phyloP scores from a whole-genome alignment of 495 filamentous ascomycete species.

The Umbilicaria muhlenbergii region DNA sequence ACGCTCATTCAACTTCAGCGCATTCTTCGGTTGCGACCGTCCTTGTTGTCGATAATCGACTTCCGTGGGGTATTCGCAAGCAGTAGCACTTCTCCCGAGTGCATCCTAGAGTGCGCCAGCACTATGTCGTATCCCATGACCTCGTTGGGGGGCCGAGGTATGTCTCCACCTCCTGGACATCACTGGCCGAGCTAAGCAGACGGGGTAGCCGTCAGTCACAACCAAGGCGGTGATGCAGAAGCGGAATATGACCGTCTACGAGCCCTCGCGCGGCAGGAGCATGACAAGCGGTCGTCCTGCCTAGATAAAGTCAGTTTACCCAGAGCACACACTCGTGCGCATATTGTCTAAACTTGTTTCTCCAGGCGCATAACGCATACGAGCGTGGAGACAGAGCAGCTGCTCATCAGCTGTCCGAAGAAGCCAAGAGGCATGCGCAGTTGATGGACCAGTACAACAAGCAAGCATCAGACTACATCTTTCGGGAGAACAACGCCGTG shows the following conservation, averaged over 20 bases:
- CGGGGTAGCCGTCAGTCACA: slow-evolving; percentile 68
- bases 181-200: slow-evolving; percentile 1
- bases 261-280: slow-evolving; percentile 64
- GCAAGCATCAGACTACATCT: slow-evolving; percentile 85
- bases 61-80: too few species aligned
- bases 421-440: slow-evolving; percentile 68
- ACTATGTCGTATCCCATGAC: slow-evolving; percentile 48
- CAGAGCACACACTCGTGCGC: background rate
- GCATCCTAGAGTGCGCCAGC: background rate
- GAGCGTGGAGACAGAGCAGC: slow-evolving; percentile 56
- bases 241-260: slow-evolving; percentile 87
- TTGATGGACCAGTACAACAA: slow-evolving; percentile 71
- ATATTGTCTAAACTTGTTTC: background rate
- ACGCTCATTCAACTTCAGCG: too few species aligned
- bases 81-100: too few species aligned
- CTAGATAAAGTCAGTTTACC: slow-evolving; percentile 43
- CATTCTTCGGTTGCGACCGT: too few species aligned
- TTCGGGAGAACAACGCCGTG: slow-evolving; percentile 74
- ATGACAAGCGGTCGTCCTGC: slow-evolving; percentile 55
- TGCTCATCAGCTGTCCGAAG: slow-evolving; percentile 67
- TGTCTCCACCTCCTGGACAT: slow-evolving; percentile 8
- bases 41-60: too few species aligned
- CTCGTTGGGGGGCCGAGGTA: slow-evolving; percentile 44
- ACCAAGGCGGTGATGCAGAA: slow-evolving; percentile 48
- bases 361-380: slow-evolving; percentile 66